Evolutionary conservation across 768 basidiomycete genomes (phyloP).

Genomic region (Gymnopilus dilepis): DNA sequence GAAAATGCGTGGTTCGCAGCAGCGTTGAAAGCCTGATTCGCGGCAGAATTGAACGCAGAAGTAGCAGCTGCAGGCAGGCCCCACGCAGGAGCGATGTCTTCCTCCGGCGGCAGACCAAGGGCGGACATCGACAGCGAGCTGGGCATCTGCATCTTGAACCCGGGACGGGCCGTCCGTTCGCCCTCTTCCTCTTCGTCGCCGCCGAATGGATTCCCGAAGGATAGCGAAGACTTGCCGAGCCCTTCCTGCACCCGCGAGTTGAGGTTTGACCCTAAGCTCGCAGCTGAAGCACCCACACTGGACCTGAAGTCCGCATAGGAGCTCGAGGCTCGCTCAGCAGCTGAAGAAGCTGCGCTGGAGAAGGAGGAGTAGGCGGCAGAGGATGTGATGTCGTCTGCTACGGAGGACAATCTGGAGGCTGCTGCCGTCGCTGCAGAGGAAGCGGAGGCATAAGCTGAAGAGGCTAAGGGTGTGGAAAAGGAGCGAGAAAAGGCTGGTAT

Average conservation of each 20-base stretch:
- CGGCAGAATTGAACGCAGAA: too few species aligned
- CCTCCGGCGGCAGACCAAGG: background rate
- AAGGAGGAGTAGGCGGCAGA: background rate
- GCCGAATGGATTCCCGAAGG: background rate
- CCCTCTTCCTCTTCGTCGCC: background rate
- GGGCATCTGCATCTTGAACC: too few species aligned
- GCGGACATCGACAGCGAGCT: background rate
- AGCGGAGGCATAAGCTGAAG: slow-evolving; percentile 15
- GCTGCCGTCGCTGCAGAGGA: slow-evolving; percentile 11
- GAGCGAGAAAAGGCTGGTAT: slow-evolving; percentile 19
- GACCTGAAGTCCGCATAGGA: background rate
- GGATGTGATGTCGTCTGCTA: background rate
- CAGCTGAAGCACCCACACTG: background rate
- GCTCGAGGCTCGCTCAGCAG: background rate
- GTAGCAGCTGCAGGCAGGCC: too few species aligned
- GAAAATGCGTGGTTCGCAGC: too few species aligned
- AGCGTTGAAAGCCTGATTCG: too few species aligned
- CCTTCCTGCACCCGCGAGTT: background rate
- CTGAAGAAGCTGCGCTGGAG: background rate
- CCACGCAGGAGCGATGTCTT: slow-evolving; percentile 4
- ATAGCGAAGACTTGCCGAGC: background rate
- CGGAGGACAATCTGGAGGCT: background rate
- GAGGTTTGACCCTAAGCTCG: background rate
- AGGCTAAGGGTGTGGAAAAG: slow-evolving; percentile 11
- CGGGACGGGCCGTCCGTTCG: background rate